Evolutionary conservation across 305 asterid genomes (phyloP), one percentile per base, ranked within the genome.

Genomic region (Solanum hybrid): DNA sequence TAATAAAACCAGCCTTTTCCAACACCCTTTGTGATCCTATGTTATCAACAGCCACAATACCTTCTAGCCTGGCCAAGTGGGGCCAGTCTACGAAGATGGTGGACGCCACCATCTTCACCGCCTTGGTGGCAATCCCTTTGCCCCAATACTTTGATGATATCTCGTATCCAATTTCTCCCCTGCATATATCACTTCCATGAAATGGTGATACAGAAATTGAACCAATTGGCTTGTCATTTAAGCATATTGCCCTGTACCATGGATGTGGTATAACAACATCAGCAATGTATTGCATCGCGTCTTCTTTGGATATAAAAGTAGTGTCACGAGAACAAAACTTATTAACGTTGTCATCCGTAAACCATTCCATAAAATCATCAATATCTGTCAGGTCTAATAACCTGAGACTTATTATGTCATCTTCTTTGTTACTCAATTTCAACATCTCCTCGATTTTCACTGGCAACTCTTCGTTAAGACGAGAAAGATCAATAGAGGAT

Each of bases 151-250:
- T 95, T 24, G 98, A 95, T 37, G 89, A 94, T 91, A 96, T 84
- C 72, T 89, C 91, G 89, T 92, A 95, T n/a, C 98, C 99, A 8
- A 95, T 19, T 91, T 95, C 98, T 1, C 94, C 98, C 90, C 96
- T 92, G 89, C 95, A 92, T 0, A 19, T 42, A 35, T 87, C 51
- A 10, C 4, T 15, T 15, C 96, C 97, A 0, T 2, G 1, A 36
- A 56, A 72, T n/a, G 95, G 95, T 19, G 85, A 88, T 17, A 96
- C 95, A 8, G 92, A 64, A 10, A 95, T 56, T 4, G 92, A 90
- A 0, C 98, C 99, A 56, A 95, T 92, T 3, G 94, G 89, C 88
- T 91, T 93, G 24, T 93, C 94, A 69, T 91, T 81, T 9, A 95
- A 77, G 92, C 98, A 96, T 17, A 95, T 97, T 72, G 95, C 95